A percentile compares a stretch with the other conserved stretches of the same genome.
These are phyloP conservation scores for Vicia sativa DNA, from an alignment of 306 rosid species.

Conservation along the genomic window DNA sequence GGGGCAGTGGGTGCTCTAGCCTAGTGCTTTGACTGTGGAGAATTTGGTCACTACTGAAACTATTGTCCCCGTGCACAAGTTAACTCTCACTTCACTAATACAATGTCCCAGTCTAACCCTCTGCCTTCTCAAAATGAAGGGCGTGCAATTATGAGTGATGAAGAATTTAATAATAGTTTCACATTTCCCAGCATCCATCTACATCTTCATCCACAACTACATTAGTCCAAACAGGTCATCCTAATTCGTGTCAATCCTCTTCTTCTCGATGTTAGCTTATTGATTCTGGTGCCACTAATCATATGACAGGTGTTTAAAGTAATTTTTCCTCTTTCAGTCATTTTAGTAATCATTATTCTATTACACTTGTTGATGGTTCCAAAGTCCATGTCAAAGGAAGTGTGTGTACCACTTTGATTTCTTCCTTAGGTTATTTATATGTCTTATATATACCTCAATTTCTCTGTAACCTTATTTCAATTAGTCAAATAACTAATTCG, in stretches of 20 bases:
- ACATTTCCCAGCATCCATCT: not conserved
- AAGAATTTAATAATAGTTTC: not conserved
- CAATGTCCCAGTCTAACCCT: not conserved
- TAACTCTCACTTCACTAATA: not conserved
- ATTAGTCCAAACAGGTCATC: not conserved
- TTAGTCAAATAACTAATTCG: not conserved
- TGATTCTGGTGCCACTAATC: not conserved
- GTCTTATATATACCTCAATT: not conserved
- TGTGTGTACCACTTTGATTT: not conserved
- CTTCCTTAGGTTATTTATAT: not conserved
- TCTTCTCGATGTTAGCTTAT: not conserved
- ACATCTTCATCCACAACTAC: not conserved
- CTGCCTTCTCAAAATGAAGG: not conserved
- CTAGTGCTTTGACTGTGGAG: no score
- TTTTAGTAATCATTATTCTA: not conserved
- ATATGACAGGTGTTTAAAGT: not conserved
- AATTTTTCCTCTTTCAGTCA: not conserved
- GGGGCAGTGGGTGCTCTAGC: no score
- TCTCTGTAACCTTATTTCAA: not conserved
- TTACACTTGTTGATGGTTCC: not conserved
- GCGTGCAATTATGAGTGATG: not conserved
- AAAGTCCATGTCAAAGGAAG: not conserved
- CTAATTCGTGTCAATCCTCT: not conserved
- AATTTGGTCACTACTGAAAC: no score
- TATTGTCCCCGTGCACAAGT: no score